phyloP scores from a whole-genome alignment of 192 early-diverging fungal genomes.

The Podila minutissima region DNA sequence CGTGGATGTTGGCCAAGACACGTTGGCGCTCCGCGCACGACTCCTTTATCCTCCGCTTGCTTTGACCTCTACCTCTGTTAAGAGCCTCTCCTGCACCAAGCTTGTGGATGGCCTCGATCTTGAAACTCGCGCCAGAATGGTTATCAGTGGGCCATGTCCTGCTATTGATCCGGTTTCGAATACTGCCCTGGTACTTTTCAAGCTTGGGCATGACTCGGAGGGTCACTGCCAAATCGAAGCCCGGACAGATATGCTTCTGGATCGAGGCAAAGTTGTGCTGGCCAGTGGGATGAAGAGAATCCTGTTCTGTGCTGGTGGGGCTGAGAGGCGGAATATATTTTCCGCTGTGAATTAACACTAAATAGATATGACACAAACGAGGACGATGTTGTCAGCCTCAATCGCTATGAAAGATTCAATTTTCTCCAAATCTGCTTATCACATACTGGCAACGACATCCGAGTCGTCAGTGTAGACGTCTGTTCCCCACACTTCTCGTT shows the following conservation, averaged over 20 bases:
- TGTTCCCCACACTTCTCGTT: conserved; percentile 82
- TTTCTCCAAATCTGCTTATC: not conserved
- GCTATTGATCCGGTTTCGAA: conserved; percentile 64
- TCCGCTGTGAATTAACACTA: conserved; percentile 64
- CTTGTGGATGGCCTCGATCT: conserved; percentile 66
- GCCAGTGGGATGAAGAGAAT: conserved; percentile 10
- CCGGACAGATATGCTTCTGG: conserved; percentile 50
- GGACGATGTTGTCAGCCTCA: not conserved
- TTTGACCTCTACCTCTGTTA: conserved; percentile 57
- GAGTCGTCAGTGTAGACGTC: conserved; percentile 89
- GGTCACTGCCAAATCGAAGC: conserved; percentile 74
- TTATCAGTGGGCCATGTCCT: conserved; percentile 70
- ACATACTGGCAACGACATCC: conserved; percentile 81
- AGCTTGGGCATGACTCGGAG: conserved; percentile 79
- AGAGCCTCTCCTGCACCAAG: conserved; percentile 56
- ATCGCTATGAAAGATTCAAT: not conserved
- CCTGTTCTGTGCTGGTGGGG: conserved; percentile 16
- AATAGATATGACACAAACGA: not conserved
- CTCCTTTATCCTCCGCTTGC: conserved; percentile 48
- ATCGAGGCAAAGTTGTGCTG: conserved; percentile 38
- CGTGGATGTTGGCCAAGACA: conserved; percentile 46
- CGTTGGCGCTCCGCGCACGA: conserved; percentile 41
- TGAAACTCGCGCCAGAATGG: conserved; percentile 81
- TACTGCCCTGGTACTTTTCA: conserved; percentile 70
- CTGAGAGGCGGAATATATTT: conserved; percentile 33